A percentile compares a stretch with the other conserved stretches of the same genome.
These are phyloP conservation scores for Pichia nanzhaoensis DNA, from an alignment of 805 yeast species.

Conservation along the genomic window DNA sequence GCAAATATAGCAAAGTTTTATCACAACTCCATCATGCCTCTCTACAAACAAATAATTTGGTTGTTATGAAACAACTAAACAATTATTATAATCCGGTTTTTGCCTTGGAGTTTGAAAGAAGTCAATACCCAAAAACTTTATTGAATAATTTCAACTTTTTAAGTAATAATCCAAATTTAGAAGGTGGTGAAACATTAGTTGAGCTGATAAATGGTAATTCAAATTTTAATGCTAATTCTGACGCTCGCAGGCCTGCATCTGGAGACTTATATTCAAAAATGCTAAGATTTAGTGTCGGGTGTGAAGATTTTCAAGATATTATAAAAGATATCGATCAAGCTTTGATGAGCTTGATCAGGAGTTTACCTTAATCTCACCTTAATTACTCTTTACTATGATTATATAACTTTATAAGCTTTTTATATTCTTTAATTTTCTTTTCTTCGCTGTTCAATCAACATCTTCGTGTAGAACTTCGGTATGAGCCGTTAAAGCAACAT, in stretches of 20 bases:
- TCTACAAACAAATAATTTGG: conserved; percentile 34
- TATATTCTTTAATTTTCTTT: too few relatives aligned
- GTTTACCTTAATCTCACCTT: too few relatives aligned
- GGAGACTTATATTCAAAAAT: conserved; percentile 20
- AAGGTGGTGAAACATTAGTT: conserved; percentile 47
- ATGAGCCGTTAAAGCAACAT: not conserved
- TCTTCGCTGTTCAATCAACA: not conserved
- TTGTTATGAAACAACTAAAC: conserved; percentile 36
- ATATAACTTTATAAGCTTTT: too few relatives aligned
- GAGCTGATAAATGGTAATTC: conserved; percentile 36
- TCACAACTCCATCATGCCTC: conserved; percentile 40
- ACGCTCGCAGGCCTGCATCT: too few relatives aligned
- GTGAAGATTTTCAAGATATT: conserved; percentile 46
- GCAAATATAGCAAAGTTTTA: conserved; percentile 30
- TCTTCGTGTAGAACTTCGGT: not conserved
- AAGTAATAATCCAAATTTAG: conserved; percentile 41
- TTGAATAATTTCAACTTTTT: conserved; percentile 42
- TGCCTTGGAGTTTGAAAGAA: conserved; percentile 34
- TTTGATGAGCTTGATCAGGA: conserved; percentile 20
- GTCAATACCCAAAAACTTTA: conserved; percentile 33
- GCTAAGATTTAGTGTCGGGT: conserved; percentile 46
- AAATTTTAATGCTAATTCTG: conserved; percentile 19
- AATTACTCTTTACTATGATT: too few relatives aligned
- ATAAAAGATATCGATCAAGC: conserved; percentile 42
- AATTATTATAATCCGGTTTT: conserved; percentile 43